Base-by-base conservation (phyloP, 2,329 filamentous ascomycete species). In the Orbilia blumenaviensis region DNA sequence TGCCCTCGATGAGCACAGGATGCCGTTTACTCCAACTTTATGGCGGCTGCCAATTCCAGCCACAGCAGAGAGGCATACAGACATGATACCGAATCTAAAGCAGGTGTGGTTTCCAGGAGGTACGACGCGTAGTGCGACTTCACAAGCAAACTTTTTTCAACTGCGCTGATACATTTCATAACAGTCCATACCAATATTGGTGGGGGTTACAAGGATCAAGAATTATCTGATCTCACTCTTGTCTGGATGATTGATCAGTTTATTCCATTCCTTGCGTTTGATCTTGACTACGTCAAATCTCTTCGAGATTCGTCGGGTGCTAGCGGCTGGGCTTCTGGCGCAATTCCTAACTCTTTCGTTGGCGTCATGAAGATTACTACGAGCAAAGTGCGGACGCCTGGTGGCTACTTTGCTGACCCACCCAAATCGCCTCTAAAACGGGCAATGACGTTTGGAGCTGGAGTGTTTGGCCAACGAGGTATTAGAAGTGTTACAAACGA, bases 1-100 rank as follows among this genome's bases (percentile, higher is more conserved):
- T 8, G 87, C 87, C 0, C 81, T 89, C 1, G 88, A 89, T 69
- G 88, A 89, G 81, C 85, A 84, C 18, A 85, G 88, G 8, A 81
- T 84, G 0, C 85, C 87, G 0, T 89, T 89, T 73, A 83, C 82
- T n/a, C 87, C 87, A 10, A 86, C 87, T 1, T 81, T 89, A 1
- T 89, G 86, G 87, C 85, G 87, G 50, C 25, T 77, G 18, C 66
- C 73, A 3, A 29, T 32, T 38, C 66, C 50, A 21, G 54, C 34
- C 34, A 21, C 66, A 25, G 34, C 46, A 14, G 66, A 72, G n/a
- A 61, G 60, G 25, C 67, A 77, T 32, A 61, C 66, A 14, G 44
- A 71, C 32, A 62, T 69, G 21, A 32, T 72, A 9, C 66, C 73
- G 3, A 72, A 66, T 41, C 44, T 77, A 16, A 77, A 72, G 46